Evolutionary conservation across 106 monocot species (phyloP).

Genomic region (Ottelia alismoides): DNA sequence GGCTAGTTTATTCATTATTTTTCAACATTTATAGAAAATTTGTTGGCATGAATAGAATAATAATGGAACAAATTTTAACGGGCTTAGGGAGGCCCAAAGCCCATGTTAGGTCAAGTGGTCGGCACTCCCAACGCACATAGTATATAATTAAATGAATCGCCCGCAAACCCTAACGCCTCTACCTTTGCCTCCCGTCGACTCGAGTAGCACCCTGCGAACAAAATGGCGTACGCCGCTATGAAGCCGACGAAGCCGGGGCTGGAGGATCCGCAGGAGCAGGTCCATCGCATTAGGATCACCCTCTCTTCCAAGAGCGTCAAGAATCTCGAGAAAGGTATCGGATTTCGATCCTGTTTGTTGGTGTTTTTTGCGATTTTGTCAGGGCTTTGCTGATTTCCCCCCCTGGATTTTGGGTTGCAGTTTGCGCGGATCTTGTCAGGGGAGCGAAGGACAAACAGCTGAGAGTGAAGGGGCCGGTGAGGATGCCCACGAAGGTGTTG

Average conservation of each 20-base stretch:
- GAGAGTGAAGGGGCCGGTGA: slow-evolving; percentile 20
- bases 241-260: slow-evolving; percentile 23
- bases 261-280: slow-evolving; percentile 11
- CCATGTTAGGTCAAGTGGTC: no score
- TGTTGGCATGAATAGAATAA: no score
- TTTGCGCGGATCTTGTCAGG: slow-evolving; percentile 17
- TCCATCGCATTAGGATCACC: slow-evolving; percentile 49
- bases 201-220: no score
- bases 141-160: no score
- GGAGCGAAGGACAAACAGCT: slow-evolving; percentile 17
- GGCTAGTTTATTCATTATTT: no score
- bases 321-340: slow-evolving; percentile 26
- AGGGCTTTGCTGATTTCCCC: no score
- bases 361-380: neutral
- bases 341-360: neutral
- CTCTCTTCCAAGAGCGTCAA: slow-evolving; percentile 59
- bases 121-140: no score
- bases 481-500: slow-evolving; percentile 23
- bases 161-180: neutral
- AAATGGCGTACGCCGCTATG: slow-evolving; percentile 22
- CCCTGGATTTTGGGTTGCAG: slow-evolving; percentile 1
- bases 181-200: neutral
- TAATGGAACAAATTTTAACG: no score
- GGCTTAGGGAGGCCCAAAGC: no score
- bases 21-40: no score